Conservation (phyloP, 1,284 basidiomycete genomes). For the Trichosporon coremiiforme region DNA sequence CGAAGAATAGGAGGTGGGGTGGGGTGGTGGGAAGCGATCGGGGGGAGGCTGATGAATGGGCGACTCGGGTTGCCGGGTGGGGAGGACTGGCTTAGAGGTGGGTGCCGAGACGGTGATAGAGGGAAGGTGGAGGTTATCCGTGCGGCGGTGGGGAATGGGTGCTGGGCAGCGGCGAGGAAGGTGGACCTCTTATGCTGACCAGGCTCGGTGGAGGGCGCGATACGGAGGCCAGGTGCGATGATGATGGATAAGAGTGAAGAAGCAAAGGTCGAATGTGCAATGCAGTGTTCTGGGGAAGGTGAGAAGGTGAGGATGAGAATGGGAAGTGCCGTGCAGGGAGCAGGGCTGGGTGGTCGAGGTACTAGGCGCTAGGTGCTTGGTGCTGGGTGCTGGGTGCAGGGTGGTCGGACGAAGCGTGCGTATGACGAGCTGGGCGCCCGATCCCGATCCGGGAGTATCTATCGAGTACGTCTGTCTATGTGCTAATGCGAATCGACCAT, state of each 20-base stretch:
- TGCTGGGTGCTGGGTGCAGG: too few species aligned
- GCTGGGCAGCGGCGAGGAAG: not conserved
- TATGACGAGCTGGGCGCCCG: conserved; percentile 1
- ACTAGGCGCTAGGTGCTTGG: too few species aligned
- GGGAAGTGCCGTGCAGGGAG: too few species aligned
- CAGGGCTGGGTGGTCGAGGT: not conserved
- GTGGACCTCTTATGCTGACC: not conserved
- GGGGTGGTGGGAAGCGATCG: not conserved
- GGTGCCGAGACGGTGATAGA: not conserved
- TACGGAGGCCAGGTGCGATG: not conserved
- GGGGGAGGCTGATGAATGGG: not conserved
- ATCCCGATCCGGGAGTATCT: not conserved
- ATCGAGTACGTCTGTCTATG: too few species aligned
- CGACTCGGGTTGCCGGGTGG: not conserved
- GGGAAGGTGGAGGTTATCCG: conserved; percentile 12
- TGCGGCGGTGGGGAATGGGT: conserved; percentile 9
- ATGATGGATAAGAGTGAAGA: not conserved
- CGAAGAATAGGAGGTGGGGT: not conserved
- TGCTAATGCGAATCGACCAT: too few species aligned
- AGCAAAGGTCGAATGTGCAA: not conserved
- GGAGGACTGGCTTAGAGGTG: not conserved
- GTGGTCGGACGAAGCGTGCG: not conserved
- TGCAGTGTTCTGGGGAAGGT: not conserved
- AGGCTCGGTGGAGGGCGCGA: not conserved
- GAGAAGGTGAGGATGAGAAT: not conserved